Conservation (phyloP, 768 basidiomycete genomes). For the Gyrodon lividus region DNA sequence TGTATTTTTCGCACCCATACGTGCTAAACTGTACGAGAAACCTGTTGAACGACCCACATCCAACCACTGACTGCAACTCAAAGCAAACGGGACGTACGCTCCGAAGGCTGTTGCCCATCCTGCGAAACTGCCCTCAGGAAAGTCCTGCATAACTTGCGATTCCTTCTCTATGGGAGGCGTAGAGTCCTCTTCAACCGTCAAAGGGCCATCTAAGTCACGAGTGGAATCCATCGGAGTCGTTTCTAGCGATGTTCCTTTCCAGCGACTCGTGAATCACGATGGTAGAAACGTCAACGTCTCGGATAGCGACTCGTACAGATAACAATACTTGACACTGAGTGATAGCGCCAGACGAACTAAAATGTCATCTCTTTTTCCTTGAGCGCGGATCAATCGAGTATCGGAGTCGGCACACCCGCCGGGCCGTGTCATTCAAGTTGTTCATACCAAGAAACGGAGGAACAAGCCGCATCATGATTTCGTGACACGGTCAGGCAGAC, state of each 20-base stretch:
- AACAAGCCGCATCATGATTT: too few species aligned
- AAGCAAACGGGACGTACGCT: slow-evolving; percentile 22
- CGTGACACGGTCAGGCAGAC: too few species aligned
- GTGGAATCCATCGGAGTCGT: neutral
- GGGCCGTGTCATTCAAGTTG: too few species aligned
- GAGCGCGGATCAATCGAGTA: too few species aligned
- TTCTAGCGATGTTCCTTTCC: neutral
- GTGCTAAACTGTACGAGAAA: slow-evolving; percentile 40
- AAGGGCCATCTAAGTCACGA: neutral
- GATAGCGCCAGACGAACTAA: too few species aligned
- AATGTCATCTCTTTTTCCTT: too few species aligned
- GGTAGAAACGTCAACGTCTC: too few species aligned
- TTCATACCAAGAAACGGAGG: too few species aligned
- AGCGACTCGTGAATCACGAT: neutral
- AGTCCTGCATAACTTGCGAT: slow-evolving; percentile 3
- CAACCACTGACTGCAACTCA: neutral
- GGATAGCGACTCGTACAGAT: neutral
- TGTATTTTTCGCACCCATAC: slow-evolving; percentile 29
- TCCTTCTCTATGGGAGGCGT: neutral
- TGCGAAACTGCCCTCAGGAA: slow-evolving; percentile 29
- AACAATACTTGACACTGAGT: too few species aligned
- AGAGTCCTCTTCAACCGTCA: neutral
- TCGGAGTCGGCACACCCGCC: too few species aligned
- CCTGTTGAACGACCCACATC: slow-evolving; percentile 16
- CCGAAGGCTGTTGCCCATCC: slow-evolving; percentile 33